Conservation (phyloP, 768 basidiomycete genomes). For the Tephrocybe sp. region DNA sequence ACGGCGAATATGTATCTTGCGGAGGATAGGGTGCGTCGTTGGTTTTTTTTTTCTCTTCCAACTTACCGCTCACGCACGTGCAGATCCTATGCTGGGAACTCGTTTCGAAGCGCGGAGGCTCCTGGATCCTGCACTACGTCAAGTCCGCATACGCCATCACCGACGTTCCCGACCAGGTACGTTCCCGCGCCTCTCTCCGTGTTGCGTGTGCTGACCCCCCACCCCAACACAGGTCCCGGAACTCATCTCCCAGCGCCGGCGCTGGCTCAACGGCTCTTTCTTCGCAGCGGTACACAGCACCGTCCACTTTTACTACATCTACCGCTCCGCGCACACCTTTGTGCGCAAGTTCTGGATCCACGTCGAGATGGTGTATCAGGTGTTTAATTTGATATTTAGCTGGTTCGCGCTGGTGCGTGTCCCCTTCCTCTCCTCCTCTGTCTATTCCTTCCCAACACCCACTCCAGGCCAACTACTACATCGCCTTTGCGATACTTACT, state of each 20-base stretch:
- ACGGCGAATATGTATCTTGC: conserved; percentile 97
- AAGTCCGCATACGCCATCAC: conserved; percentile 92
- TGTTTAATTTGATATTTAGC: conserved; percentile 88
- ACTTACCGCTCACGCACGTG: not conserved
- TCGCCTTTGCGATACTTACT: conserved; percentile 80
- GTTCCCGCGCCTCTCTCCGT: too few species aligned
- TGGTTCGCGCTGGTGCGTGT: conserved; percentile 79
- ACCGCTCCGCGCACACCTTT: conserved; percentile 83
- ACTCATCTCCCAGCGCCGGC: conserved; percentile 89
- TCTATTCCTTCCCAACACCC: not conserved
- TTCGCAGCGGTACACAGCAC: conserved; percentile 94
- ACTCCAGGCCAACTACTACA: conserved; percentile 82
- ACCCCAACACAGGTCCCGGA: conserved; percentile 66
- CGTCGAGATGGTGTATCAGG: conserved; percentile 88
- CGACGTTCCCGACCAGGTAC: conserved; percentile 88
- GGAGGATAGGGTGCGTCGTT: conserved; percentile 67
- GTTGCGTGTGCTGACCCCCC: not conserved
- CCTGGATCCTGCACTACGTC: conserved; percentile 96
- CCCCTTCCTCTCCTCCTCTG: not conserved
- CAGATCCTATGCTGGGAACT: conserved; percentile 96
- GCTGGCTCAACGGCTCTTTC: conserved; percentile 98
- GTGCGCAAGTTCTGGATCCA: conserved; percentile 93
- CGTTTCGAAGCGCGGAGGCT: conserved; percentile 87
- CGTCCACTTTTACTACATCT: conserved; percentile 93
- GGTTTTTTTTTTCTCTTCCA: not conserved